Conservation (phyloP, 192 early-diverging fungal species). For the Geranomyces michiganensis region DNA sequence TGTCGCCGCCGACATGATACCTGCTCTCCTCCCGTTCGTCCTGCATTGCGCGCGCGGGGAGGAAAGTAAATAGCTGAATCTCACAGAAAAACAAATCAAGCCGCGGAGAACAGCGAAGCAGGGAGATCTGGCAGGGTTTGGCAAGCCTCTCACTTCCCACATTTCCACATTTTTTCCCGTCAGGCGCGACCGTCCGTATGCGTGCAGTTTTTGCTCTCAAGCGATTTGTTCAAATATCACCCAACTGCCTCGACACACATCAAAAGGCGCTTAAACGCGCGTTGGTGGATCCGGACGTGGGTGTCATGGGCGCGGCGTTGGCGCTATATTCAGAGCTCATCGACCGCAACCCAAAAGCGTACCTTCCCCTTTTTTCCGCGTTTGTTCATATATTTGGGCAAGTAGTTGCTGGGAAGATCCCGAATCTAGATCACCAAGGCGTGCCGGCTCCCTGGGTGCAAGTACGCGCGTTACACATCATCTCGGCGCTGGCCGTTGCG, state of each 20-base stretch:
- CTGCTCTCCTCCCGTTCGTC: slow-evolving; percentile 1
- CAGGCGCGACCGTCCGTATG: neutral
- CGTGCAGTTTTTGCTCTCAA: neutral
- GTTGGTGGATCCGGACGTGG: slow-evolving; percentile 9
- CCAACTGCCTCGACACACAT: neutral
- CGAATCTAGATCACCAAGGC: slow-evolving; percentile 8
- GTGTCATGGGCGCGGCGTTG: slow-evolving; percentile 21
- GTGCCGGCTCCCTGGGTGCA: slow-evolving; percentile 8
- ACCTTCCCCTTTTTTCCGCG: neutral
- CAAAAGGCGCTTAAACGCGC: slow-evolving; percentile 4
- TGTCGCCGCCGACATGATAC: slow-evolving; percentile 5
- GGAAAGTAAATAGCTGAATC: no score
- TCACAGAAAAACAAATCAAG: no score
- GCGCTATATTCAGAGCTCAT: neutral
- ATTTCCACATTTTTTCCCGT: neutral
- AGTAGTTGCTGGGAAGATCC: neutral
- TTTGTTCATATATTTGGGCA: slow-evolving; percentile 9
- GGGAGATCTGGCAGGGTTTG: neutral
- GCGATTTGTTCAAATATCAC: neutral
- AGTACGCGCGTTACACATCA: slow-evolving; percentile 7
- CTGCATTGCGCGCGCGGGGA: neutral
- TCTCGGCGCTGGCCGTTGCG: neutral
- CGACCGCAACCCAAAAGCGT: neutral
- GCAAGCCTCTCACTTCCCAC: no score
- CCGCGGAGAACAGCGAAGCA: neutral